Percentiles rank a stretch among this genome's conserved stretches.
Conservation (phyloP, 2,329 filamentous ascomycete species). For the Coniochaeta sp. region DNA sequence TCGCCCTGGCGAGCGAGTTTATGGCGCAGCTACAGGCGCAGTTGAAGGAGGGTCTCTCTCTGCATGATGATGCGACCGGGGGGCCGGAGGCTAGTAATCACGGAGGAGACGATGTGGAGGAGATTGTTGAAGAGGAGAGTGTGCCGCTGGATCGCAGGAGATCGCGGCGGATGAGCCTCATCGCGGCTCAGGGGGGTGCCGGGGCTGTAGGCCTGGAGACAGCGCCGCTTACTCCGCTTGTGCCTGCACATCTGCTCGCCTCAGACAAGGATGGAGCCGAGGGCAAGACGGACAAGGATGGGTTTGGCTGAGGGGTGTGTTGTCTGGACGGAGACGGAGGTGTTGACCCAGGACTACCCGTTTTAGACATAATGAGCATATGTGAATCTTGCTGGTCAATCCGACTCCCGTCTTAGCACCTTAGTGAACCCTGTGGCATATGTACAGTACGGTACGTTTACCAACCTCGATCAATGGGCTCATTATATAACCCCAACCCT, state of each 20-base stretch:
- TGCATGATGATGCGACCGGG: constrained; percentile 12
- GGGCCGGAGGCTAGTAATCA: constrained; percentile 21
- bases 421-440: too few species aligned
- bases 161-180: constrained; percentile 48
- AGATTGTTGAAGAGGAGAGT: constrained; percentile 36
- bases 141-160: constrained; percentile 47
- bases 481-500: too few species aligned
- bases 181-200: constrained; percentile 25
- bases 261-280: constrained; percentile 2
- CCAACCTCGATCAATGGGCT: too few species aligned
- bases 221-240: constrained; percentile 19
- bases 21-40: constrained; percentile 43
- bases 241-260: constrained; percentile 5
- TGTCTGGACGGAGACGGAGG: not conserved
- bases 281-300: constrained; percentile 12
- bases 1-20: constrained; percentile 42
- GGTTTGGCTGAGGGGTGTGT: constrained; percentile 15
- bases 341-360: too few species aligned
- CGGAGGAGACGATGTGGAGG: constrained; percentile 23
- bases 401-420: too few species aligned
- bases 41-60: constrained; percentile 38
- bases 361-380: not conserved
- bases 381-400: not conserved
- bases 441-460: too few species aligned
- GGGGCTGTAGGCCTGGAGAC: constrained; percentile 20